Evolutionary conservation across 768 basidiomycete genomes (phyloP).

Genomic region (Amanita phalloides): DNA sequence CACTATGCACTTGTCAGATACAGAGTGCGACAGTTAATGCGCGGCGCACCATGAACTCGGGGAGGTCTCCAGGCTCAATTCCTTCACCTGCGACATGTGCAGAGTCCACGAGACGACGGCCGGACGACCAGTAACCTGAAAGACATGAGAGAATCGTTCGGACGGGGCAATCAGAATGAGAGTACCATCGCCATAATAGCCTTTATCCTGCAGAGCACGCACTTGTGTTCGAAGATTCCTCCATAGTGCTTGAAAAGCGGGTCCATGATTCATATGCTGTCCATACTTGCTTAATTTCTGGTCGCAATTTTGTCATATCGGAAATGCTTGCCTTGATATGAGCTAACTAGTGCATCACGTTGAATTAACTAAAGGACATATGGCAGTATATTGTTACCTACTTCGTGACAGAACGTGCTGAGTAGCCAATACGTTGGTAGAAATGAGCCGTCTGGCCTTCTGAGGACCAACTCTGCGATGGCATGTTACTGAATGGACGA

Average conservation of each 20-base stretch:
- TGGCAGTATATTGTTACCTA: constrained; percentile 19
- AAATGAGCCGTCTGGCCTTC: constrained; percentile 49
- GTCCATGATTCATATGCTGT: constrained; percentile 76
- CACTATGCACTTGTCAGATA: constrained; percentile 32
- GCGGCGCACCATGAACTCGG: constrained; percentile 61
- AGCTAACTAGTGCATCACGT: constrained; percentile 41
- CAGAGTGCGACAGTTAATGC: not conserved
- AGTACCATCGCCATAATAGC: constrained; percentile 77
- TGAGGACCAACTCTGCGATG: constrained; percentile 62
- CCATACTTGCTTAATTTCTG: not conserved
- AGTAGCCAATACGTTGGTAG: constrained; percentile 58
- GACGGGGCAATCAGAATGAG: not conserved
- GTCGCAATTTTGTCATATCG: not conserved
- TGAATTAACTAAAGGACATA: constrained; percentile 9
- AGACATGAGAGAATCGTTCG: not conserved
- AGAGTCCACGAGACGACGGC: constrained; percentile 60
- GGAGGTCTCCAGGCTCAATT: constrained; percentile 45
- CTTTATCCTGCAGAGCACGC: constrained; percentile 54
- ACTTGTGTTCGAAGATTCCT: constrained; percentile 54
- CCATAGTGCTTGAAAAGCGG: constrained; percentile 71
- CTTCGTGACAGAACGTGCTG: constrained; percentile 79
- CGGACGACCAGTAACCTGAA: constrained; percentile 76
- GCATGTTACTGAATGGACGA: not conserved
- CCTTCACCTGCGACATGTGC: constrained; percentile 39
- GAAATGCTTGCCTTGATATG: constrained; percentile 56